Evolutionary conservation across 495 filamentous ascomycete species (phyloP), one percentile per base, ranked within the genome.

Genomic region (Penicillium taxi): DNA sequence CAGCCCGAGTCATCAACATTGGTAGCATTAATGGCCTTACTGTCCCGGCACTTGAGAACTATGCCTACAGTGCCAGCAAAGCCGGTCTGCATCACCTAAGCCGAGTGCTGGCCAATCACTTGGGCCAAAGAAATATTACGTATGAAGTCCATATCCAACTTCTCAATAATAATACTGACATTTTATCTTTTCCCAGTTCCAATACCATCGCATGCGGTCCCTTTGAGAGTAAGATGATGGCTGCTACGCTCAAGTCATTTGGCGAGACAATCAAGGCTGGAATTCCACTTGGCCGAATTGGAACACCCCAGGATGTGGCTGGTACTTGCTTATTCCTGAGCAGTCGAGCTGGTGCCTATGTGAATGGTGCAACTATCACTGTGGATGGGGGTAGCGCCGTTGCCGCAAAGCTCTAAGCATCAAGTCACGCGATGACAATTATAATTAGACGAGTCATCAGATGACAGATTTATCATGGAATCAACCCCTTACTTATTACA

Each of bases 201-300:
- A 86, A 87, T 37, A 69, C 78, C 1, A 66, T 90, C 35, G 84
- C 84, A 21, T 88, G 83, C 46, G 84, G 84, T 7, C 83, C 84
- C 9, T 90, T 90, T 47, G 68, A 84, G 52, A 82, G 76, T 41
- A 86, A 85, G 62, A 90, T 88, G 84, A 87, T 86, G 84, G 75
- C 75, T 8, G 77, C 72, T 26, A 85, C 81, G 26, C 56, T 88
- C 35, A 60, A 76, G 41, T 52, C 63, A 5, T 74, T 75, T 41
- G 70, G 72, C 26, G 80, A 85, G 9, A 52, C 56, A 18, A 83
- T 91, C 48, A 70, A 75, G 56, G 57, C 45, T 0, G 72, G 67
- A 9, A 76, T 82, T 38, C 85, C 85, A n/a, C 52, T 86, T 41
- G 74, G 74, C 4, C 67, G 85, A 15, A 83, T 88, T 36, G 85